A percentile compares a stretch with the other conserved stretches of the same genome.
phyloP scores from a whole-genome alignment of 805 yeast genomes.

The Suhomyces faveliae region DNA sequence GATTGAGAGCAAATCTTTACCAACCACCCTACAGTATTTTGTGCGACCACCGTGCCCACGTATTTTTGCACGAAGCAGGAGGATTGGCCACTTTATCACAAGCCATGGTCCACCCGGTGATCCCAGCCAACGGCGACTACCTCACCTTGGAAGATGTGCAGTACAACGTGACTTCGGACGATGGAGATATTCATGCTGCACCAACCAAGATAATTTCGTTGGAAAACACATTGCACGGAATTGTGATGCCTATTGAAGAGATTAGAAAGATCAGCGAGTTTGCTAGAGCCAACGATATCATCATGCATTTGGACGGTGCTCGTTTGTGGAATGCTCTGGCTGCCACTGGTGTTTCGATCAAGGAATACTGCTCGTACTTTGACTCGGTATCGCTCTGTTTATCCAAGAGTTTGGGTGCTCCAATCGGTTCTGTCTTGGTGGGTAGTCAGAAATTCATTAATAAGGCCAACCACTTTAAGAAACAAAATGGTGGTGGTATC shows the following conservation, averaged over 20 bases:
- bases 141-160: constrained; percentile 78
- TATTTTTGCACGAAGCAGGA: constrained; percentile 83
- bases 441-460: constrained; percentile 58
- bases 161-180: constrained; percentile 60
- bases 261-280: constrained; percentile 66
- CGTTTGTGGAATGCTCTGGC: constrained; percentile 88
- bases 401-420: constrained; percentile 90
- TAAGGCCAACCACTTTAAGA: constrained; percentile 81
- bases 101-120: constrained; percentile 86
- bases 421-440: constrained; percentile 85
- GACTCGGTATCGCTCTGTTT: constrained; percentile 90
- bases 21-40: constrained; percentile 86
- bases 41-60: constrained; percentile 85
- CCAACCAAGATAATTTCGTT: constrained; percentile 83
- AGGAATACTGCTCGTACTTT: constrained; percentile 70
- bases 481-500: constrained; percentile 92
- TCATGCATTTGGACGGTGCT: constrained; percentile 92
- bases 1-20: constrained; percentile 65
- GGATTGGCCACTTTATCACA: constrained; percentile 87
- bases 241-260: constrained; percentile 77
- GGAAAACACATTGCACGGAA: constrained; percentile 88
- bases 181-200: constrained; percentile 82
- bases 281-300: constrained; percentile 58
- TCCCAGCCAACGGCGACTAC: constrained; percentile 72
- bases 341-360: constrained; percentile 65